Conservation (phyloP, 495 filamentous ascomycete species). For the Oleoguttula mirabilis region DNA sequence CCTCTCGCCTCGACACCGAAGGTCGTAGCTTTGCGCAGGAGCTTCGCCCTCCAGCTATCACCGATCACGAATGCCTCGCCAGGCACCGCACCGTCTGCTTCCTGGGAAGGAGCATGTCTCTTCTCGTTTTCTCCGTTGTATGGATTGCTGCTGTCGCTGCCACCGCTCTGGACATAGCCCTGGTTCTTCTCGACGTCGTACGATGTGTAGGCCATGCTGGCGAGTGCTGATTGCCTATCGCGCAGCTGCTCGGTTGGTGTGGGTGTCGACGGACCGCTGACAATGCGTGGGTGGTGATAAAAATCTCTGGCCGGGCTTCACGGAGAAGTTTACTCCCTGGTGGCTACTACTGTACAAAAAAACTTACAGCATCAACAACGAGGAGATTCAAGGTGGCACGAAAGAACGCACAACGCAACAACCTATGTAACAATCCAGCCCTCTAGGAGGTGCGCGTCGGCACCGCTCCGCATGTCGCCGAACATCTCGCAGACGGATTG, state of each 20-base stretch:
- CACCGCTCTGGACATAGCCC: conserved; percentile 2
- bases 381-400: no score
- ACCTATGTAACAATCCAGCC: no score
- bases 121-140: no score
- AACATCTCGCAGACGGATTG: no score
- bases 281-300: background rate
- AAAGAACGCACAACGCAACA: no score
- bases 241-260: background rate
- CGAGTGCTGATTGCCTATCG: background rate
- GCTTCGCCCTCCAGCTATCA: conserved; percentile 48
- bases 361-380: no score
- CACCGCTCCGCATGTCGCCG: no score
- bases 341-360: no score
- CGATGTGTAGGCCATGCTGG: conserved; percentile 9
- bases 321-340: conserved; percentile 1
- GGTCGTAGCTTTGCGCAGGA: conserved; percentile 57
- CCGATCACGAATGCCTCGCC: conserved; percentile 52
- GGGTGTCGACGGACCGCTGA: background rate
- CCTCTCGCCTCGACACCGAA: conserved; percentile 67
- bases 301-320: background rate
- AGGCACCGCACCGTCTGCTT: conserved; percentile 45
- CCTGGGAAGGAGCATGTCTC: conserved; percentile 3
- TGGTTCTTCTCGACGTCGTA: conserved; percentile 23
- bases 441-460: no score
- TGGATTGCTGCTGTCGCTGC: conserved; percentile 1